A percentile compares a stretch with the other conserved stretches of the same genome.
Conservation (phyloP, 1,284 basidiomycete genomes). For the Puccinia horiana region DNA sequence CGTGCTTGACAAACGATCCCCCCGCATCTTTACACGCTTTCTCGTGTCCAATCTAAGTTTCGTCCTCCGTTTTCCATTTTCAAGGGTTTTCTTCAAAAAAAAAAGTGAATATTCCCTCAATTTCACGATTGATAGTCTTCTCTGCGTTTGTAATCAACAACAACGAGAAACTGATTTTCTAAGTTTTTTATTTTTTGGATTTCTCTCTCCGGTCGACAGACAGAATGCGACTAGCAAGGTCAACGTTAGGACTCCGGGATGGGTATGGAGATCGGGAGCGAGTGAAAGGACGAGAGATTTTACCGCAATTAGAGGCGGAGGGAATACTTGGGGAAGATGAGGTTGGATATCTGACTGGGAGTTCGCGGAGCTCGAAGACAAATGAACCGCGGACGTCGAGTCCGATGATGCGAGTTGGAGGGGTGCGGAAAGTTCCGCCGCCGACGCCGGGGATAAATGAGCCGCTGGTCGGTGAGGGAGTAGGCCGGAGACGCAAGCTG, state of each 20-base stretch:
- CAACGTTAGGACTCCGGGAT: constrained; percentile 25
- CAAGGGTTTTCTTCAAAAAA: no score
- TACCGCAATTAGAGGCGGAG: constrained; percentile 23
- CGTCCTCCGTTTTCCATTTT: no score
- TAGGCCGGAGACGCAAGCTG: neutral
- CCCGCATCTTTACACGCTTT: no score
- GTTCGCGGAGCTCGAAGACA: neutral
- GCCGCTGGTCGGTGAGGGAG: neutral
- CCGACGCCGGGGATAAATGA: neutral
- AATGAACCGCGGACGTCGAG: neutral
- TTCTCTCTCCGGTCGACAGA: neutral
- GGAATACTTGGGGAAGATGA: neutral
- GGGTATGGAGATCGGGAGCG: constrained; percentile 30
- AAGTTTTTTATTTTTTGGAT: no score
- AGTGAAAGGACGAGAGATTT: neutral
- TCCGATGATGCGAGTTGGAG: neutral
- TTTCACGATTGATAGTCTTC: no score
- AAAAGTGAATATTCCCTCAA: no score
- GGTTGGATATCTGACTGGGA: neutral
- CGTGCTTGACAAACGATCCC: no score
- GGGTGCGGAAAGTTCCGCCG: neutral
- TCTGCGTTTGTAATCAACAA: no score
- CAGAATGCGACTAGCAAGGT: constrained; percentile 23
- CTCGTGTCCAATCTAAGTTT: no score
- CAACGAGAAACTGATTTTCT: no score